Conservation (phyloP, 192 early-diverging fungal species). For the Hyaloraphidium curvatum region DNA sequence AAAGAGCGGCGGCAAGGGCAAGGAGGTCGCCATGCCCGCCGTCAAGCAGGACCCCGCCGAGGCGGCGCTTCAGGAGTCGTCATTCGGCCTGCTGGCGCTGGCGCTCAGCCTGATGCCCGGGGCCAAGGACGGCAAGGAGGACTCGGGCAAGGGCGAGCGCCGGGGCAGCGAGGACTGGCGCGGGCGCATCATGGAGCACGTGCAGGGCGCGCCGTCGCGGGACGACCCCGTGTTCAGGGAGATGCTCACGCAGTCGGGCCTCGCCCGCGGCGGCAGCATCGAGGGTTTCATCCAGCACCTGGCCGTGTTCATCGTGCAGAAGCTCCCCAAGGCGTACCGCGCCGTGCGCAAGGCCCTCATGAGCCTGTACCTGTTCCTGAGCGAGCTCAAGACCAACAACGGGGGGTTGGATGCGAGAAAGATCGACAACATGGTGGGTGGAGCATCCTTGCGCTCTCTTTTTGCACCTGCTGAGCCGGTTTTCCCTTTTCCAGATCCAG, state of each 20-base stretch:
- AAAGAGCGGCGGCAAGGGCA: too few species aligned
- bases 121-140: too few species aligned
- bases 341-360: neutral
- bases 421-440: neutral
- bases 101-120: too few species aligned
- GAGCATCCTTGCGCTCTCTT: neutral
- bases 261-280: neutral
- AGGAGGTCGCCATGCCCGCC: too few species aligned
- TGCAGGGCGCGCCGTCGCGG: too few species aligned
- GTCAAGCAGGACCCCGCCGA: too few species aligned
- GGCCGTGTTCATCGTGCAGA: neutral
- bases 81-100: too few species aligned
- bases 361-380: conserved; percentile 4
- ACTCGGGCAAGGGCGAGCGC: too few species aligned
- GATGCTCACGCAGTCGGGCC: too few species aligned
- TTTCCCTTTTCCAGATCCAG: neutral
- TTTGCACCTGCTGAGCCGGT: neutral
- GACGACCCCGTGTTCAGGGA: conserved; percentile 3
- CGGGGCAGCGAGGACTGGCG: too few species aligned
- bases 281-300: neutral
- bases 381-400: neutral
- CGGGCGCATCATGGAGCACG: too few species aligned
- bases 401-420: neutral
- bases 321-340: neutral
- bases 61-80: too few species aligned